These are phyloP conservation scores for Domatiomyces globalis DNA, from an alignment of 2,329 filamentous ascomycete species.

Conservation along the genomic window DNA sequence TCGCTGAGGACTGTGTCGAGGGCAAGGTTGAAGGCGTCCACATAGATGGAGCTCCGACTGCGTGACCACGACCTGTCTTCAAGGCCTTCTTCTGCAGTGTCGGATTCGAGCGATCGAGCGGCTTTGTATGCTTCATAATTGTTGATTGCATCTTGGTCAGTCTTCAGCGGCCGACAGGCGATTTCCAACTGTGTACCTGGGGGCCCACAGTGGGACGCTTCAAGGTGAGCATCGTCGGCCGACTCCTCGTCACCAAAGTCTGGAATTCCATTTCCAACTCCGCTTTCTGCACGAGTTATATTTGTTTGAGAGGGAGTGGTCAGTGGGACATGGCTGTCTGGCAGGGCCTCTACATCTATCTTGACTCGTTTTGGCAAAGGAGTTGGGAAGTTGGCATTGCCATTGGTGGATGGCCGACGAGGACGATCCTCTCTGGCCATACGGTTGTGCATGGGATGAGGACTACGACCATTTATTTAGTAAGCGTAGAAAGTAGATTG, in stretches of 20 bases:
- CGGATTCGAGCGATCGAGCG: conserved; percentile 32
- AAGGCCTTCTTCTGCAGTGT: conserved; percentile 36
- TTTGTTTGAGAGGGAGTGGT: conserved; percentile 5
- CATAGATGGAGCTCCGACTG: conserved; percentile 81
- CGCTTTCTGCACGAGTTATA: conserved; percentile 3
- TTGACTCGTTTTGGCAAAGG: conserved; percentile 20
- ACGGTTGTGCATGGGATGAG: too few relatives aligned
- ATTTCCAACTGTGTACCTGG: conserved; percentile 53
- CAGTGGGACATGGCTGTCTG: conserved; percentile 4
- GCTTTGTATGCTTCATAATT: conserved; percentile 61
- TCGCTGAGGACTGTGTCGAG: conserved; percentile 79
- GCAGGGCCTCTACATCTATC: not conserved
- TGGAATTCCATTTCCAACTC: conserved; percentile 21
- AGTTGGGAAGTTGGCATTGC: conserved; percentile 19
- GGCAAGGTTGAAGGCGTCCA: conserved; percentile 91
- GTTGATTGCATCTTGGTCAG: conserved; percentile 58
- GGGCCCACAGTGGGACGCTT: conserved; percentile 18
- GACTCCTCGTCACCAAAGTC: conserved; percentile 27
- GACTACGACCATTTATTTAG: too few relatives aligned
- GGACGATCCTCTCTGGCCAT: conserved; percentile 9
- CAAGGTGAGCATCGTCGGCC: conserved; percentile 22
- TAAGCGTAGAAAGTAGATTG: too few relatives aligned
- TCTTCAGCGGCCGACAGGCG: conserved; percentile 52
- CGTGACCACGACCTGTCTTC: conserved; percentile 52
- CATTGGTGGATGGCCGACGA: conserved; percentile 21